phyloP scores from a whole-genome alignment of 805 yeast species.

The Candida taoyuanica region DNA sequence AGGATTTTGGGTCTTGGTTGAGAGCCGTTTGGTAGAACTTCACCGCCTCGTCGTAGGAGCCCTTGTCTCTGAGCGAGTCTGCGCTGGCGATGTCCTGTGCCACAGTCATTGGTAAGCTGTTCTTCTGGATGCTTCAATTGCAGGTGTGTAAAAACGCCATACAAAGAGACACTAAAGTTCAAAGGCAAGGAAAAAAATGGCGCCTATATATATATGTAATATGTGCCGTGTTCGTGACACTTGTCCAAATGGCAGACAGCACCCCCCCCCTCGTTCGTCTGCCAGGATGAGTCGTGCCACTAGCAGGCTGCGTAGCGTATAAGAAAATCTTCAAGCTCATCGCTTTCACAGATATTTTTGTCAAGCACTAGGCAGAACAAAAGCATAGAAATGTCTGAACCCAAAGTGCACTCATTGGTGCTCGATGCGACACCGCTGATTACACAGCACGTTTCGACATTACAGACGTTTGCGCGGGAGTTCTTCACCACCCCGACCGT shows the following conservation, averaged over 20 bases:
- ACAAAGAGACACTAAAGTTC: no score
- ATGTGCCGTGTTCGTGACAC: neutral
- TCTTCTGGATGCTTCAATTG: neutral
- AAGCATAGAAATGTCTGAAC: slow-evolving; percentile 8
- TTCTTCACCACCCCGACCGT: slow-evolving; percentile 94
- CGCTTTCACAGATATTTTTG: neutral
- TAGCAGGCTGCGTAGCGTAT: no score
- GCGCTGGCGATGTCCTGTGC: slow-evolving; percentile 5
- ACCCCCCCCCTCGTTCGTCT: no score
- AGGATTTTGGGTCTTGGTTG: slow-evolving; percentile 38
- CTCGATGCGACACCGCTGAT: slow-evolving; percentile 95
- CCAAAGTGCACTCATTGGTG: slow-evolving; percentile 42
- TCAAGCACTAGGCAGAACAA: neutral
- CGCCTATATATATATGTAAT: no score
- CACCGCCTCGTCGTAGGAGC: slow-evolving; percentile 41
- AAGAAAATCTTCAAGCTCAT: no score
- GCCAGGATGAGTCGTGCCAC: no score
- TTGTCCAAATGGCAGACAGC: neutral
- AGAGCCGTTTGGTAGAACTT: slow-evolving; percentile 34
- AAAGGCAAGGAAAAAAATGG: no score
- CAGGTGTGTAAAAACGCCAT: no score
- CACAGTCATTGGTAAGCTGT: slow-evolving; percentile 7
- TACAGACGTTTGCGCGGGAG: slow-evolving; percentile 63
- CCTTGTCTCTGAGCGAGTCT: slow-evolving; percentile 34
- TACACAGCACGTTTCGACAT: slow-evolving; percentile 71